Evolutionary conservation across 2,329 filamentous ascomycete genomes (phyloP), one percentile per base, ranked within the genome.

Genomic region (Cryoendolithus antarcticus): DNA sequence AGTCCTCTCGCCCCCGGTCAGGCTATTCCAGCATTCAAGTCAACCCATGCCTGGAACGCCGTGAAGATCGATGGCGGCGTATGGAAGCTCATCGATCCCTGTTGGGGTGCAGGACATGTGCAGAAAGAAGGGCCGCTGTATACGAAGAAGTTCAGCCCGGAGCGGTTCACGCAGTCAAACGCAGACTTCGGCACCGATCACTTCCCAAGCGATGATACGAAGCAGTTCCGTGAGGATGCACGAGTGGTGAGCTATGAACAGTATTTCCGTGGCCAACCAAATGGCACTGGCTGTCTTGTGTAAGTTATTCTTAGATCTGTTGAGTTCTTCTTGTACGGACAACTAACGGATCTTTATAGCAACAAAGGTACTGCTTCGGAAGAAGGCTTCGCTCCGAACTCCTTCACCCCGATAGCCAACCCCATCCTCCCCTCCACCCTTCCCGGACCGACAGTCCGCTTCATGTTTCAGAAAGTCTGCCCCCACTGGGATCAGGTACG

Each of bases 81-180:
- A 47, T 96, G 89, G 89, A 94, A 95, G 61, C 71, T 96, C 1
- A 64, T 96, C 35, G 91, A 98, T 54, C 63, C 82, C 1, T 96
- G 89, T 57, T 98, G 91, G 91, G 91, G 91, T 30, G 85, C 89
- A 0, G 89, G 89, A 2, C 67, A 75, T 45, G 62, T 93, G 6
- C 61, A 68, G 32, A 66, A 65, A 2, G 44, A 59, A 54, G 67
- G 66, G 10, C 62, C 71, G 41, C 60, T 66, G 1, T 95, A 86
- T 62, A 72, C 72, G 32, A 72, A 80, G 49, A 57, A 66, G 3
- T 93, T 95, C 58, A 71, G 67, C 1, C 75, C 86, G 0, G 60
- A 68, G 4, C 59, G 64, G 46, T 80, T 80, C 54, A 71, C 67
- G 19, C 70, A 71, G 58, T 60, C 66, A 4, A 95, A 95, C 55